Evolutionary conservation across 1,284 basidiomycete genomes (phyloP).

Genomic region (Phellinidium pouzarii): DNA sequence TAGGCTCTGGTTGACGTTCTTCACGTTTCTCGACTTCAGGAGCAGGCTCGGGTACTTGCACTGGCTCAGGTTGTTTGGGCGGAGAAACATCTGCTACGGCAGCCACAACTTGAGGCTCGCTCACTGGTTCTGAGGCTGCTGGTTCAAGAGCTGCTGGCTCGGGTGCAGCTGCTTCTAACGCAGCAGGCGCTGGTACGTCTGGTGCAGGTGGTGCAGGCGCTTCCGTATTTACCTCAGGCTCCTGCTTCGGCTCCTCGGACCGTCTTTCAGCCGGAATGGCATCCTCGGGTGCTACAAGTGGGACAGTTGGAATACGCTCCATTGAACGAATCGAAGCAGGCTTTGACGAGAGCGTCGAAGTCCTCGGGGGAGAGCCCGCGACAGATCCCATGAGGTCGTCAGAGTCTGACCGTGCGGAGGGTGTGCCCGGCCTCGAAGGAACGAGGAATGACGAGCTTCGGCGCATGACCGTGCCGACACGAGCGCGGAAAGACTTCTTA

Average conservation of each 20-base stretch:
- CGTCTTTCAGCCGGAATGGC: not conserved
- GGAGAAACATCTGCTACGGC: not conserved
- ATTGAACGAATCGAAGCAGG: slow-evolving; percentile 6
- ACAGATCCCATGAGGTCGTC: not conserved
- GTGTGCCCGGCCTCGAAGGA: slow-evolving; percentile 28
- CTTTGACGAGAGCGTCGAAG: slow-evolving; percentile 1
- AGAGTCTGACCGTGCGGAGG: slow-evolving; percentile 25
- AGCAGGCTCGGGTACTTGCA: slow-evolving; percentile 14
- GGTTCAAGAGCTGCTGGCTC: not conserved
- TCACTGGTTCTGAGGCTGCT: not conserved
- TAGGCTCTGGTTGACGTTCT: not conserved
- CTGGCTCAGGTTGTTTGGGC: not conserved
- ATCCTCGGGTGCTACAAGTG: slow-evolving; percentile 14
- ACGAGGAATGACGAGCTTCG: slow-evolving; percentile 43
- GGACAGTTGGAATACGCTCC: not conserved
- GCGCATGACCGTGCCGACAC: slow-evolving; percentile 39
- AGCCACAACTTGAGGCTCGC: not conserved
- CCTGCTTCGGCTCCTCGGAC: slow-evolving; percentile 21
- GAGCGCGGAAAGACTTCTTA: slow-evolving; percentile 27
- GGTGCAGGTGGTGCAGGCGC: not conserved
- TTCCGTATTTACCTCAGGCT: slow-evolving; percentile 14
- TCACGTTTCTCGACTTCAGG: not conserved
- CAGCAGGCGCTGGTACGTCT: not conserved
- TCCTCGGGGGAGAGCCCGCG: not conserved
- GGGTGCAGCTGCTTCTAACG: slow-evolving; percentile 1